phyloP scores from a whole-genome alignment of 192 early-diverging fungal genomes.

The Bifiguratus adelaidae region DNA sequence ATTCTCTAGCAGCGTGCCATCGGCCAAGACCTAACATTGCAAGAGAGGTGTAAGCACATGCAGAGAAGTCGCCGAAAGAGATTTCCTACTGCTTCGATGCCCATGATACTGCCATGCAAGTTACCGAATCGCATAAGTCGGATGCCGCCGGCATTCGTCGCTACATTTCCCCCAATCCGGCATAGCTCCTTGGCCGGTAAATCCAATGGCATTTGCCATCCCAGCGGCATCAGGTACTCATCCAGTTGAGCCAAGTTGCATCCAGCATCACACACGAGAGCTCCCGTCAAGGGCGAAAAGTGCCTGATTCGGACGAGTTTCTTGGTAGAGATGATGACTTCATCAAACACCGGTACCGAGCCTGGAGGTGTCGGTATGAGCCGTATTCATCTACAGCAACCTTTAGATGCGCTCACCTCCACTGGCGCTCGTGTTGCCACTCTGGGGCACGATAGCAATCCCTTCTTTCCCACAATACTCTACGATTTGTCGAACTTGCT shows the following conservation, averaged over 20 bases:
- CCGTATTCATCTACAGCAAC: neutral
- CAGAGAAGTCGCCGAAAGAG: neutral
- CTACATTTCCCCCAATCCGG: slow-evolving; percentile 92
- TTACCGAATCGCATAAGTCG: slow-evolving; percentile 85
- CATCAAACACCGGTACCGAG: slow-evolving; percentile 89
- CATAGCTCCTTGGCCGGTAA: slow-evolving; percentile 71
- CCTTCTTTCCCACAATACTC: slow-evolving; percentile 69
- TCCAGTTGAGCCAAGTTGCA: slow-evolving; percentile 81
- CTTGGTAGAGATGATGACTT: slow-evolving; percentile 69
- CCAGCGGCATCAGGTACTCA: slow-evolving; percentile 62
- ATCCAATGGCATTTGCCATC: slow-evolving; percentile 83
- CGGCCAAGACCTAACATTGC: slow-evolving; percentile 48
- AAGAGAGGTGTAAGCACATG: neutral
- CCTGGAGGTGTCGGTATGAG: slow-evolving; percentile 32
- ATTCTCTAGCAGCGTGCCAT: slow-evolving; percentile 79
- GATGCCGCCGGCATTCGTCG: slow-evolving; percentile 91
- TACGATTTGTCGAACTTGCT: slow-evolving; percentile 66
- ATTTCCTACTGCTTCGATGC: slow-evolving; percentile 67
- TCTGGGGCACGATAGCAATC: slow-evolving; percentile 90
- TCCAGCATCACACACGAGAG: slow-evolving; percentile 82
- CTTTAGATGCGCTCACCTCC: slow-evolving; percentile 34
- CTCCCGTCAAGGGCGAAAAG: slow-evolving; percentile 53
- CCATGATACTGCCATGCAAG: slow-evolving; percentile 85
- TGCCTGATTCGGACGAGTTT: slow-evolving; percentile 60
- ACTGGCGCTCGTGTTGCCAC: slow-evolving; percentile 81